These are phyloP conservation scores for Colletotrichum sublineola DNA, from an alignment of 2,329 filamentous ascomycete species.

Conservation along the genomic window DNA sequence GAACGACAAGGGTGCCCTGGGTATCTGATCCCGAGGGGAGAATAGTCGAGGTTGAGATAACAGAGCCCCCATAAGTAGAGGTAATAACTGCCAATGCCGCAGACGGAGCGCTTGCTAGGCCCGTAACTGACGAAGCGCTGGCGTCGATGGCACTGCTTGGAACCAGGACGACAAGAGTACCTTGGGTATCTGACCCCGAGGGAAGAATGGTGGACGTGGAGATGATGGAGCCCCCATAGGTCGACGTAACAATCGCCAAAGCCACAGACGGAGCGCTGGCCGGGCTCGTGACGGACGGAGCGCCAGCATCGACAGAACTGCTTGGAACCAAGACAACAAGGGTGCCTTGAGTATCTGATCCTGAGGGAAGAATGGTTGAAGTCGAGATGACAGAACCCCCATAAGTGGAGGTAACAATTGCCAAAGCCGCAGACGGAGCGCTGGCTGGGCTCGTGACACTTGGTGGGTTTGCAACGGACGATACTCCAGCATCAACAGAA, in stretches of 20 bases:
- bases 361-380: slow-evolving; percentile 21
- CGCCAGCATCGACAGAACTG: not conserved
- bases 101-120: not conserved
- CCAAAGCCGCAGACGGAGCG: not conserved
- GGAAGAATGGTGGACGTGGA: slow-evolving; percentile 31
- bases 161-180: slow-evolving; percentile 30
- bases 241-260: slow-evolving; percentile 9
- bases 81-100: slow-evolving; percentile 6
- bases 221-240: slow-evolving; percentile 13
- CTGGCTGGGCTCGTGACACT: not conserved
- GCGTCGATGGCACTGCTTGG: slow-evolving; percentile 16
- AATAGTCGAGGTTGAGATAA: slow-evolving; percentile 26
- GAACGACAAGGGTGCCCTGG: slow-evolving; percentile 24
- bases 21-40: not conserved
- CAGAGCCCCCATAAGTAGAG: slow-evolving; percentile 24
- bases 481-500: not conserved
- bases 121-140: not conserved
- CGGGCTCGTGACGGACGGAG: not conserved
- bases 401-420: slow-evolving; percentile 16
- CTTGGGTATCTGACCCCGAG: not conserved
- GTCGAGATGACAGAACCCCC: slow-evolving; percentile 20
- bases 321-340: slow-evolving; percentile 30
- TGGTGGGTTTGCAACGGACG: not conserved
- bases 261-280: not conserved
- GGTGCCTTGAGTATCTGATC: slow-evolving; percentile 13